Evolutionary conservation across 2,329 filamentous ascomycete species (phyloP).

Genomic region (Aspergillus clavatus): DNA sequence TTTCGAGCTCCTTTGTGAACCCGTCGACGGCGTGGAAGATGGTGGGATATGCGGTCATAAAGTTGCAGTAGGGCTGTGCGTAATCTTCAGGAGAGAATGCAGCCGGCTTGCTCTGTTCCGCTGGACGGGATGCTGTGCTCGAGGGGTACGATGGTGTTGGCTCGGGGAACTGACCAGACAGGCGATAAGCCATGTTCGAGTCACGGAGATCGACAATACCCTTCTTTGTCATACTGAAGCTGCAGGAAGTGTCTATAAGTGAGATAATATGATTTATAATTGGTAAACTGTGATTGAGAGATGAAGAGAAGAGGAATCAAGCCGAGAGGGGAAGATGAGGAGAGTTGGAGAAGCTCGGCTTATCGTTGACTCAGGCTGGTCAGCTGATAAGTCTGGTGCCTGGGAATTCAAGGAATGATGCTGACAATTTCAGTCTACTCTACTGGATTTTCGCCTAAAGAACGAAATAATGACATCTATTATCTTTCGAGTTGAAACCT

Average conservation of each 20-base stretch:
- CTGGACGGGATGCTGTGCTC: background rate
- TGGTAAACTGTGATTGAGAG: too few species aligned
- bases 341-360: background rate
- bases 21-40: slow-evolving; percentile 84
- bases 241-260: background rate
- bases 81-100: slow-evolving; percentile 53
- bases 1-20: slow-evolving; percentile 67
- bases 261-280: too few species aligned
- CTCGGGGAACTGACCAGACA: slow-evolving; percentile 25
- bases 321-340: background rate
- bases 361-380: background rate
- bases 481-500: too few species aligned
- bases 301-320: background rate
- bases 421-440: too few species aligned
- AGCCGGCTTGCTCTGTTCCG: slow-evolving; percentile 1
- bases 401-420: background rate
- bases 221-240: slow-evolving; percentile 30
- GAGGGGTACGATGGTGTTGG: background rate
- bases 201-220: slow-evolving; percentile 23
- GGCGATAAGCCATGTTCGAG: slow-evolving; percentile 28
- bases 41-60: slow-evolving; percentile 85
- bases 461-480: too few species aligned
- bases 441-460: too few species aligned
- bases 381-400: slow-evolving; percentile 1
- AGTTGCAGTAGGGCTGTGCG: slow-evolving; percentile 78